Evolutionary conservation across 2,329 filamentous ascomycete genomes (phyloP), one percentile per base, ranked within the genome.

Genomic region (Verticillium nubilum): DNA sequence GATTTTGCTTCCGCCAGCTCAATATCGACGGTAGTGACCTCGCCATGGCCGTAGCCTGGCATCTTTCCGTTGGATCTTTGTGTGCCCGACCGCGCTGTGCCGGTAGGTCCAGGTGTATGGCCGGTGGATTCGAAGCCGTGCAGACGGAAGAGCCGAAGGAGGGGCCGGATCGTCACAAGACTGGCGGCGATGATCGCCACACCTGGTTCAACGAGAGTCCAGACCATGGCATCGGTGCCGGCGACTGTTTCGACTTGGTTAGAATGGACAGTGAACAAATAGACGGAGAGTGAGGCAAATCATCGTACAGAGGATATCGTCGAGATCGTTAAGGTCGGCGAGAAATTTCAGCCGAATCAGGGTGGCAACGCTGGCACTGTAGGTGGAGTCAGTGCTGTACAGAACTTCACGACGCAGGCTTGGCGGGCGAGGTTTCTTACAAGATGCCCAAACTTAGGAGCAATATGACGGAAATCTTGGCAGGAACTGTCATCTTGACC

Each of bases 131-230:
- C 72, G 65, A 83, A 83, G 6, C 80, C 81, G 25, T 65, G 74
- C 13, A 83, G 68, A 62, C 71, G 75, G 70, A 77, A 73, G n/a
- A 72, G 70, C 35, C 80, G 79, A 35, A 85, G 75, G 1, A 85
- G 73, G 4, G 82, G 82, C 2, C 81, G 78, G 31, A 84, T 80
- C 5, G 82, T 85, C 25, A 79, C 80, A 12, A 84, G 71, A 61
- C 79, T 82, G 2, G 81, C 78, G 13, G 82, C 82, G 27, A 80
- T 68, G 53, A 84, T 85, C 60, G 81, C 81, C 25, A 84, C 76
- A 5, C 80, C 81, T 1, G 81, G 81, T 65, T 85, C 82, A 58
- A 84, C 72, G n/a, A 84, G 70, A 10, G 80, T 84, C 82, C 82
- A 85, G 6, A 84, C 74, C 76, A 82, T 80, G 35, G 80, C 76